phyloP scores from a whole-genome alignment of 1,284 basidiomycete genomes.

The Ganoderma sp. region DNA sequence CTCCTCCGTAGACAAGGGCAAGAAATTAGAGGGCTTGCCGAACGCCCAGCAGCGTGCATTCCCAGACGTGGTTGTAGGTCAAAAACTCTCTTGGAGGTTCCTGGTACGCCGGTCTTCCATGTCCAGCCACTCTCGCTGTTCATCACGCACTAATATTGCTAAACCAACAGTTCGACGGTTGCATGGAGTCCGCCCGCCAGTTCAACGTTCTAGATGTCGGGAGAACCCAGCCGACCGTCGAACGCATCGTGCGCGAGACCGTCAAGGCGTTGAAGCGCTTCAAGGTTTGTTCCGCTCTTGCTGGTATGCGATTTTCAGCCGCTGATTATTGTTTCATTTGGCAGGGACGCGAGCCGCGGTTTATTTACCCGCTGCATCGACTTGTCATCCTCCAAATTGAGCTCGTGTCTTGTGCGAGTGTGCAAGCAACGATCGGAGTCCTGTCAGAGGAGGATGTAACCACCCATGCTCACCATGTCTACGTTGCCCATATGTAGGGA shows the following conservation, averaged over 20 bases:
- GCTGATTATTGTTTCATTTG: background rate
- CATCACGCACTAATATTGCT: no score
- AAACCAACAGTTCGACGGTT: background rate
- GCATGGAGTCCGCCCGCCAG: background rate
- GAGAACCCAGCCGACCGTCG: background rate
- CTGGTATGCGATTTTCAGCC: background rate
- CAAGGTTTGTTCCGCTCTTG: background rate
- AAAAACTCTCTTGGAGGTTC: background rate
- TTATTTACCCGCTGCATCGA: background rate
- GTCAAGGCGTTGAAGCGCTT: background rate
- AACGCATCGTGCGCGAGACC: background rate
- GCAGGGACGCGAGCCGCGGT: background rate
- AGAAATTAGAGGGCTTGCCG: background rate
- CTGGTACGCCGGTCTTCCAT: background rate
- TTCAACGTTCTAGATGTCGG: background rate
- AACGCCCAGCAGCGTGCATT: background rate
- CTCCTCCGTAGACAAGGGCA: background rate
- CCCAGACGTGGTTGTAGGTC: background rate
- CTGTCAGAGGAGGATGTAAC: no score
- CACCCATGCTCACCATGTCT: background rate
- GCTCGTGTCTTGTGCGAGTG: no score
- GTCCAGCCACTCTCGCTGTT: no score
- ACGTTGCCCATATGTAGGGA: no score
- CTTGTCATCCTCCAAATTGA: background rate
- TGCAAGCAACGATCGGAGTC: no score